Conservation (phyloP, 2,329 filamentous ascomycete species). For the Acrodontium crateriforme region DNA sequence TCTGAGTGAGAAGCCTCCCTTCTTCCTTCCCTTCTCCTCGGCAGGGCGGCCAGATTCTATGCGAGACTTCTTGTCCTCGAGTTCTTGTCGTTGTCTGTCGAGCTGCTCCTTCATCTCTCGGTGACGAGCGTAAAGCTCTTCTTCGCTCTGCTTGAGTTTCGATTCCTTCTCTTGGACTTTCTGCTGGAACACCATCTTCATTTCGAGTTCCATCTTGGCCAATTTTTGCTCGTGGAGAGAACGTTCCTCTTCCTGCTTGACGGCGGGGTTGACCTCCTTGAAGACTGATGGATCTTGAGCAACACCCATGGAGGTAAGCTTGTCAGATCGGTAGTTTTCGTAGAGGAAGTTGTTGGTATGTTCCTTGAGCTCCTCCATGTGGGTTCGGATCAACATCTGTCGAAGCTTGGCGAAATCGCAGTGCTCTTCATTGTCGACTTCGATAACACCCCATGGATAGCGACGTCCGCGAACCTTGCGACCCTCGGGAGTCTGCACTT, state of each 20-base stretch:
- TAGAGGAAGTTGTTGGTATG: constrained; percentile 98
- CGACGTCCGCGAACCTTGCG: constrained; percentile 90
- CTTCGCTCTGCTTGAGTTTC: constrained; percentile 98
- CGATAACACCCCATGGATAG: constrained; percentile 97
- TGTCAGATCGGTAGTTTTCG: constrained; percentile 99
- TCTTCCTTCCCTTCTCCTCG: constrained; percentile 97
- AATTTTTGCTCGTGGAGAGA: constrained; percentile 98
- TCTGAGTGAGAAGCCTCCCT: constrained; percentile 89
- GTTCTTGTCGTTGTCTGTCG: constrained; percentile 81
- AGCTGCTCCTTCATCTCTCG: constrained; percentile 99
- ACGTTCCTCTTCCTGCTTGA: constrained; percentile 99
- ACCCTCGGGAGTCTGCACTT: constrained; percentile 81
- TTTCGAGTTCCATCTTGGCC: constrained; percentile 99
- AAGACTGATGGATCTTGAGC: constrained; percentile 97
- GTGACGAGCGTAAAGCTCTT: constrained; percentile 94
- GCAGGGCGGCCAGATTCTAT: constrained; percentile 90
- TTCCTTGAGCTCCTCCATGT: constrained; percentile 99
- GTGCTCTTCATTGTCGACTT: constrained; percentile 99
- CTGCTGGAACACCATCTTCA: constrained; percentile 99
- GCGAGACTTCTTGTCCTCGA: constrained; percentile 96
- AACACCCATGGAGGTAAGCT: constrained; percentile 96
- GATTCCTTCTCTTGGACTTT: constrained; percentile 99
- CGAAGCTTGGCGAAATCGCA: constrained; percentile 99
- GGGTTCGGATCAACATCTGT: constrained; percentile 98
- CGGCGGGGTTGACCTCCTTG: constrained; percentile 99